Evolutionary conservation across 2,329 filamentous ascomycete genomes (phyloP).

Genomic region (Akanthomyces uredinophilus): DNA sequence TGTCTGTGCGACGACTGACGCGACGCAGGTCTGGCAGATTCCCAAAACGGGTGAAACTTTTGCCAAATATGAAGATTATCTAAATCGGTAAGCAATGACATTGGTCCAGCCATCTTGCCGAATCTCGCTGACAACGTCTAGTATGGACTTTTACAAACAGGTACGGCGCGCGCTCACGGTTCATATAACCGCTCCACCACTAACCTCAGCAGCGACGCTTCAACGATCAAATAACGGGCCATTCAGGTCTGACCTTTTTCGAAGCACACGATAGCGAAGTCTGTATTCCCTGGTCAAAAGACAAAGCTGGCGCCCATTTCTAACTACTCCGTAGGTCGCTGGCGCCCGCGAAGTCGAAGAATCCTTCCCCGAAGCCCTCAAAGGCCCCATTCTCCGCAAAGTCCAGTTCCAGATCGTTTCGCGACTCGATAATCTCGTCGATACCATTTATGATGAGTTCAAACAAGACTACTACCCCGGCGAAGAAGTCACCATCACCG

Average conservation of each 20-base stretch:
- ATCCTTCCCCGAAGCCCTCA: conserved; percentile 84
- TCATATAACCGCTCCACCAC: neutral
- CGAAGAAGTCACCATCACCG: conserved; percentile 71
- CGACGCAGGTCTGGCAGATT: conserved; percentile 81
- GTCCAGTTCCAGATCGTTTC: conserved; percentile 89
- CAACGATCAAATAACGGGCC: conserved; percentile 93
- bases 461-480: conserved; percentile 88
- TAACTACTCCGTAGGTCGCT: conserved; percentile 48
- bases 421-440: conserved; percentile 76
- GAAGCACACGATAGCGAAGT: conserved; percentile 90
- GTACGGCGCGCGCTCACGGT: conserved; percentile 42
- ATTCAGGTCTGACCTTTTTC: conserved; percentile 86
- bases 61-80: conserved; percentile 78
- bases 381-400: conserved; percentile 81
- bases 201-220: conserved; percentile 63
- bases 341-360: conserved; percentile 87
- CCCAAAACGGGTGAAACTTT: conserved; percentile 88
- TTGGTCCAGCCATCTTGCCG: neutral
- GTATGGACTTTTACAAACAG: conserved; percentile 92
- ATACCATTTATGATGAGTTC: conserved; percentile 69
- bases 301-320: neutral
- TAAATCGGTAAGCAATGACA: conserved; percentile 60
- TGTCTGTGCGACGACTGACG: conserved; percentile 16
- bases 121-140: conserved; percentile 31
- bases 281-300: conserved; percentile 32